Percentiles rank a stretch among this genome's conserved stretches.
These are phyloP conservation scores for Ruellia speciosa DNA, from an alignment of 305 asterid species.

Conservation along the genomic window DNA sequence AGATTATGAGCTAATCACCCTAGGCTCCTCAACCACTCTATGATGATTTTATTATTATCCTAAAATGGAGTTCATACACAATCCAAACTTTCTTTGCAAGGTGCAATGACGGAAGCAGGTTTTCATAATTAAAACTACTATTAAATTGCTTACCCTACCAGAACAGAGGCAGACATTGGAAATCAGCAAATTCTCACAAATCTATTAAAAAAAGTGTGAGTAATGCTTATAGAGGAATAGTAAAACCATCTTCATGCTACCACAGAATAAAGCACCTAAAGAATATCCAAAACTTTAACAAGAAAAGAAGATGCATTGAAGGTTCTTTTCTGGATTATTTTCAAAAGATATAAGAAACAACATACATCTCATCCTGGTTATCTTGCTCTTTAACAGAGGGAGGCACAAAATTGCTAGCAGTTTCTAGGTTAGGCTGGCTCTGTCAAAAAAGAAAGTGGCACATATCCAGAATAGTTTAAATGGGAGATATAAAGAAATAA, in stretches of 20 bases:
- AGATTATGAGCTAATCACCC: no score
- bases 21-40: no score
- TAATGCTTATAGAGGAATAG: no score
- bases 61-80: no score
- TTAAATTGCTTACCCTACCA: no score
- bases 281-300: constrained; percentile 14
- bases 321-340: background rate
- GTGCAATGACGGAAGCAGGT: constrained; percentile 5
- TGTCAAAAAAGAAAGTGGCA: constrained; percentile 22
- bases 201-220: background rate
- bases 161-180: no score
- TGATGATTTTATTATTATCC: no score
- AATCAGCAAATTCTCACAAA: no score
- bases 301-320: constrained; percentile 14
- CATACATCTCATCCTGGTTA: constrained; percentile 48
- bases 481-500: constrained; percentile 1
- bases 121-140: background rate
- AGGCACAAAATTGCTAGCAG: constrained; percentile 25
- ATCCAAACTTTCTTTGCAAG: background rate
- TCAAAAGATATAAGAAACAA: constrained; percentile 9
- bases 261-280: background rate
- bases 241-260: background rate
- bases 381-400: constrained; percentile 25
- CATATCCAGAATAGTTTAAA: constrained; percentile 10
- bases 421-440: constrained; percentile 36